These are phyloP conservation scores for Sphaerosporella brunnea DNA, from an alignment of 495 filamentous ascomycete species.

Conservation along the genomic window DNA sequence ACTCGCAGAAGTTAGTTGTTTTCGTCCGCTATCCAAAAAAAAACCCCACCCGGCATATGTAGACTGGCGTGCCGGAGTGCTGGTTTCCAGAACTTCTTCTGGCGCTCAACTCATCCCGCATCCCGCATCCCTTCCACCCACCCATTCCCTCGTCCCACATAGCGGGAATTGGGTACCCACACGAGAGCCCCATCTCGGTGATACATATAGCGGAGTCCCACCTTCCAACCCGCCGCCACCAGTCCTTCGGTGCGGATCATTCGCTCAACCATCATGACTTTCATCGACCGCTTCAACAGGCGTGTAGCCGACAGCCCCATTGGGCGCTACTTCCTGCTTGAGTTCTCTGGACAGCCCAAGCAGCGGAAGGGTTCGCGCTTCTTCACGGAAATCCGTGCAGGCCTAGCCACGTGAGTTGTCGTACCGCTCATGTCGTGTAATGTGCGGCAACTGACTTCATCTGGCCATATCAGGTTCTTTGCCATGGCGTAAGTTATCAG, in stretches of 20 bases:
- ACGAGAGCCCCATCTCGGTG: too few relatives aligned
- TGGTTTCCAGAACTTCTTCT: too few relatives aligned
- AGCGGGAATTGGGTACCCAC: too few relatives aligned
- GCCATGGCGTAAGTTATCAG: constrained; percentile 59
- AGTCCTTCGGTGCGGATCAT: neutral
- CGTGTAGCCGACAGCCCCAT: constrained; percentile 30
- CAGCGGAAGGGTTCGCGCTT: constrained; percentile 60
- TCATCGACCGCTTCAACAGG: constrained; percentile 23
- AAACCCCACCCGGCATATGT: too few relatives aligned
- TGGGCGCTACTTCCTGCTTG: constrained; percentile 55
- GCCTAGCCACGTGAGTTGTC: constrained; percentile 41
- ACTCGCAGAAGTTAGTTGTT: too few relatives aligned
- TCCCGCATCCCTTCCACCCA: too few relatives aligned
- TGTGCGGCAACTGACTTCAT: neutral
- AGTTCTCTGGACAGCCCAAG: constrained; percentile 51
- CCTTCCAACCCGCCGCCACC: neutral
- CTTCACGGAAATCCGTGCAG: constrained; percentile 62
- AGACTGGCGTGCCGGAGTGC: too few relatives aligned
- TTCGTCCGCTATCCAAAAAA: too few relatives aligned
- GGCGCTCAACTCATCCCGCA: too few relatives aligned
- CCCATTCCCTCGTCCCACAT: too few relatives aligned
- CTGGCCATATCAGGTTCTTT: constrained; percentile 40
- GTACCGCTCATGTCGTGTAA: constrained; percentile 1
- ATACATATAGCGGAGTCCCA: constrained; percentile 2
- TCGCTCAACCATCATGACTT: constrained; percentile 15